A percentile compares a stretch with the other conserved stretches of the same genome.
These are phyloP conservation scores for Scleroderma bovista DNA, from an alignment of 768 basidiomycete genomes.

Conservation along the genomic window DNA sequence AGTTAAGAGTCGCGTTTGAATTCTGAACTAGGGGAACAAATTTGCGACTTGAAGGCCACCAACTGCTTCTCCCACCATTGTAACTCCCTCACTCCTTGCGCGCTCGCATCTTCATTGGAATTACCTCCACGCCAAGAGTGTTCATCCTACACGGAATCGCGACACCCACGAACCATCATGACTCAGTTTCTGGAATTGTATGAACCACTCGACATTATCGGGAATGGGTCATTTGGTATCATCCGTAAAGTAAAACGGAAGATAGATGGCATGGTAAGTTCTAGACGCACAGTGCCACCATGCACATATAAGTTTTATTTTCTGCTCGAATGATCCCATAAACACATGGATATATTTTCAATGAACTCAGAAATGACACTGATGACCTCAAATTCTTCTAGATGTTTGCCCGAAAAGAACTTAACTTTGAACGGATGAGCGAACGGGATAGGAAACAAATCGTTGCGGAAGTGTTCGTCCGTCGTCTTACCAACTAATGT, in stretches of 20 bases:
- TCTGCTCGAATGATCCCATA: neutral
- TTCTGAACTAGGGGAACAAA: too few relatives aligned
- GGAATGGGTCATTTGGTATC: constrained; percentile 96
- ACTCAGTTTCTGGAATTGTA: constrained; percentile 64
- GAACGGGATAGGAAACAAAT: constrained; percentile 96
- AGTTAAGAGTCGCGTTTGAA: too few relatives aligned
- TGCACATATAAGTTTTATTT: neutral
- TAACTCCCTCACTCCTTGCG: too few relatives aligned
- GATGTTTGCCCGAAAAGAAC: constrained; percentile 89
- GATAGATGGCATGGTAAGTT: constrained; percentile 72
- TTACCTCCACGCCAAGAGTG: too few relatives aligned
- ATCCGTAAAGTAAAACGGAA: constrained; percentile 91
- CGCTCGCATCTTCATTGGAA: too few relatives aligned
- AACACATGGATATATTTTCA: neutral
- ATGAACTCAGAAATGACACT: neutral
- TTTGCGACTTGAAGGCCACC: too few relatives aligned
- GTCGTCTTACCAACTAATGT: neutral
- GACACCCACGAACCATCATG: constrained; percentile 7
- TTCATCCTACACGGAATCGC: neutral
- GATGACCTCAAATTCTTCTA: constrained; percentile 20
- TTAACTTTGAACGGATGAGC: constrained; percentile 96
- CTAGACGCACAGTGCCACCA: constrained; percentile 6
- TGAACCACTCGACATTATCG: constrained; percentile 86
- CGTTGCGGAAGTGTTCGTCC: constrained; percentile 90
- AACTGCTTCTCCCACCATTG: too few relatives aligned